phyloP scores from a whole-genome alignment of 169 alveolate genomes.

The Plasmodium knowlesi region DNA sequence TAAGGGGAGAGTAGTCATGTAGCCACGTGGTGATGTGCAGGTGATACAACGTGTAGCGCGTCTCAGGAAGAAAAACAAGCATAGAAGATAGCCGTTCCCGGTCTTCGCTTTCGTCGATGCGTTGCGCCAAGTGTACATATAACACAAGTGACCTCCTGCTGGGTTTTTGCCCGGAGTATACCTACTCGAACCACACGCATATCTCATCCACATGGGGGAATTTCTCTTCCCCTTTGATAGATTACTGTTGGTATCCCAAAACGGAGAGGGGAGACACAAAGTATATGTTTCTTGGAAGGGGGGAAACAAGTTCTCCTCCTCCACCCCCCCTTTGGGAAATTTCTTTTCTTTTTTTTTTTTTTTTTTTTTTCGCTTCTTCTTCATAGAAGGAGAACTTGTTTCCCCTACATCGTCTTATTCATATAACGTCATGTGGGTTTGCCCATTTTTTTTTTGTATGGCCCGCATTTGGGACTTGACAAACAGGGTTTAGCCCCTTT shows the following conservation, averaged over 20 bases:
- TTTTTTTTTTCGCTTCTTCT: not conserved
- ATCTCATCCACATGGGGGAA: not conserved
- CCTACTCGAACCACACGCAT: not conserved
- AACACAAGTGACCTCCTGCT: not conserved
- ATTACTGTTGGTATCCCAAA: not conserved
- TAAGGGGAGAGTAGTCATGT: not conserved
- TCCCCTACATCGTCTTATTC: not conserved
- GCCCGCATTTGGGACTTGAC: not conserved
- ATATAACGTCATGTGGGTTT: not conserved
- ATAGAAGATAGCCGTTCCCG: not conserved
- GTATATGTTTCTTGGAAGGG: not conserved
- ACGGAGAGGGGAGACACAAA: not conserved
- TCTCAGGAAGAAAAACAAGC: not conserved
- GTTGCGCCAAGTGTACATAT: not conserved
- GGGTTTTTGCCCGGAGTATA: not conserved
- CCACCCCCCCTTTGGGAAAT: not conserved
- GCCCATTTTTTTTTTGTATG: not conserved
- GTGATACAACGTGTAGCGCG: not conserved
- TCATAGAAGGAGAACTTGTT: no score
- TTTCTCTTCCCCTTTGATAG: not conserved
- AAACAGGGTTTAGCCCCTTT: not conserved
- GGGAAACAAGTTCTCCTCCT: no score
- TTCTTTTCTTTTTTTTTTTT: not conserved
- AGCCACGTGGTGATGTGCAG: not conserved
- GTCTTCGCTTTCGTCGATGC: not conserved